Base-by-base conservation (phyloP, 2,329 filamentous ascomycete species). In the Arthroderma sp. region DNA sequence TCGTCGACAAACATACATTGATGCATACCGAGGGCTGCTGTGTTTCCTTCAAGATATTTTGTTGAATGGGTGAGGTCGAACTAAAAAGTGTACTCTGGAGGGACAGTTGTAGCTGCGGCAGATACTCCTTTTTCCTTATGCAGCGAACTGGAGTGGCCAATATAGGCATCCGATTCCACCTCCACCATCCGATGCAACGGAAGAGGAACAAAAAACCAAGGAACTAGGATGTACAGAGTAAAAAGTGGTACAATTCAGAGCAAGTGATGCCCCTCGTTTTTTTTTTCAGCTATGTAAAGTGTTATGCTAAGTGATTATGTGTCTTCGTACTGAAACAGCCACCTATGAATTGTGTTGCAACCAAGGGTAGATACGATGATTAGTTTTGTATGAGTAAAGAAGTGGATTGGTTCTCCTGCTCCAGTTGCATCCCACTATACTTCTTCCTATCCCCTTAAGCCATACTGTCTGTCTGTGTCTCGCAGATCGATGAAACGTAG, bases 291-390 rank as follows among this genome's bases (percentile, higher is more conserved):
- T 49, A 49, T 49, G 44, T n/a, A 28, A 49, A 43, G 25, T 17
- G 37, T 39, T n/a, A 25, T 47, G 23, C 43, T 25, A 25, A 47
- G 21, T 49, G 44, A 31, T 49, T 49, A 49, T 49, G 44, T 49
- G 44, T 49, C 44, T 49, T 49, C 25, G 23, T 49, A 49, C 23
- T 49, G 44, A 49, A 49, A 49, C 44, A 28, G 44, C 44, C 44
- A 23, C 44, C 44, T 49, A 25, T 38, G 35, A 11, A 11, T 21
- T 28, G 15, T 28, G 44, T 28, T 49, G 23, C 44, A 17, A 49
- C 31, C 44, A 21, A 49, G 39, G 19, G 19, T 21, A 43, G 44
- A 31, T 49, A 49, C 25, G 21, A 23, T 31, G 13, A 31, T 28
- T 28, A 49, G 44, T 23, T 49, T 49, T 23, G 4, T 13, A 28